These are phyloP conservation scores for Sporothrix brasiliensis DNA, from an alignment of 2,329 filamentous ascomycete species.

Conservation along the genomic window DNA sequence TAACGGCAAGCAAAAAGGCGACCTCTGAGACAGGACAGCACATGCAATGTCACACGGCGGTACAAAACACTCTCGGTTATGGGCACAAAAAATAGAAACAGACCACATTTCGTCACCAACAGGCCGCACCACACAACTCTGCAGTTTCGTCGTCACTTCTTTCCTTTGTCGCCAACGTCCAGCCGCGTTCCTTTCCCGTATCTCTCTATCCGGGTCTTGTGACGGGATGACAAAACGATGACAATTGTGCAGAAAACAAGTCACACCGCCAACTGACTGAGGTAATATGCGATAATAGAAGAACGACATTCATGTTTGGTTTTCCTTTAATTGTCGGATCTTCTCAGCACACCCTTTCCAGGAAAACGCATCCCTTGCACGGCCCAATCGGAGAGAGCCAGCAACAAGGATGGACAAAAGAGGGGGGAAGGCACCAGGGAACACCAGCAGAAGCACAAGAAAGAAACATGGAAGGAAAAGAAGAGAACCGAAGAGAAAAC, in stretches of 20 bases:
- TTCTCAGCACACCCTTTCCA: slow-evolving; percentile 4
- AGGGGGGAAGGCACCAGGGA: neutral
- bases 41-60: neutral
- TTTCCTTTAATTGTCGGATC: no score
- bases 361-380: slow-evolving; percentile 7
- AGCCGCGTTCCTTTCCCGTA: no score
- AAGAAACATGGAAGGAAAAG: neutral
- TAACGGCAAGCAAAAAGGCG: neutral
- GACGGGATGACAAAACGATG: slow-evolving; percentile 14
- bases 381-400: slow-evolving; percentile 27
- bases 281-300: slow-evolving; percentile 4
- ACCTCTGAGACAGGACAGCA: slow-evolving; percentile 3
- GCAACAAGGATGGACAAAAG: neutral
- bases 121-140: neutral
- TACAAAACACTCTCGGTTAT: neutral
- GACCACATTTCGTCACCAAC: slow-evolving; percentile 10
- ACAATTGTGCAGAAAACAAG: slow-evolving; percentile 2
- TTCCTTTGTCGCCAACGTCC: no score
- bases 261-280: neutral
- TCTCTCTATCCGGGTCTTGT: slow-evolving; percentile 19
- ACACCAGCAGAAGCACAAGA: neutral
- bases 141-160: no score
- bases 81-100: neutral
- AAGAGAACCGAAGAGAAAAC: slow-evolving; percentile 12
- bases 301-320: neutral